Percentiles rank a stretch among this genome's conserved stretches.
phyloP scores from a whole-genome alignment of 371 early-diverging fungal species.

The Capillidium heterosporum region DNA sequence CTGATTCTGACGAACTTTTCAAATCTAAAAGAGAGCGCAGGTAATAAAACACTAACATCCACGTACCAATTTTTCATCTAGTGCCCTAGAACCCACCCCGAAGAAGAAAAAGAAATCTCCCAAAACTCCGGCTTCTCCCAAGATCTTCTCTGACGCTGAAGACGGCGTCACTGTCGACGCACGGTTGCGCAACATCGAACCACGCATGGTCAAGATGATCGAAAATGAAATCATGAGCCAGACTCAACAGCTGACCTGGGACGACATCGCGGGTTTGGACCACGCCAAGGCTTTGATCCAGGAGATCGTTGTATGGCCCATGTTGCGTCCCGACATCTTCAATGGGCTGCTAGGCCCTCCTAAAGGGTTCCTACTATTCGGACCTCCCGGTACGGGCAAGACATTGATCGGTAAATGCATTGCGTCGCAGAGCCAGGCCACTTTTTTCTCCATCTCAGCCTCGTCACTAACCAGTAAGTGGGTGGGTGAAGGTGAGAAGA shows the following conservation, averaged over 20 bases:
- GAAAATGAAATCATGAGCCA: slow-evolving; percentile 39
- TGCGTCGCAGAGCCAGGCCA: slow-evolving; percentile 22
- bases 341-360: slow-evolving; percentile 67
- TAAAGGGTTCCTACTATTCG: slow-evolving; percentile 69
- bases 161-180: no score
- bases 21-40: no score
- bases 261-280: slow-evolving; percentile 80
- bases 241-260: slow-evolving; percentile 31
- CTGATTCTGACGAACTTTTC: no score
- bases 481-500: slow-evolving; percentile 94
- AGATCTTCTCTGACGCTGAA: no score
- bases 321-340: slow-evolving; percentile 80
- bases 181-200: slow-evolving; percentile 57
- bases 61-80: no score
- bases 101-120: no score
- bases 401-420: slow-evolving; percentile 88
- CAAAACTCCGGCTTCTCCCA: no score
- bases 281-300: slow-evolving; percentile 65
- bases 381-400: slow-evolving; percentile 76
- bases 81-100: no score
- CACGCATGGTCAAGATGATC: slow-evolving; percentile 34
- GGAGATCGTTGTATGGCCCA: slow-evolving; percentile 74
- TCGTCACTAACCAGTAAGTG: slow-evolving; percentile 87
- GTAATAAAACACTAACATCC: no score
- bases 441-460: slow-evolving; percentile 18